These are phyloP conservation scores for Fusarium phyllophilum DNA, from an alignment of 2,329 filamentous ascomycete species.

Conservation along the genomic window DNA sequence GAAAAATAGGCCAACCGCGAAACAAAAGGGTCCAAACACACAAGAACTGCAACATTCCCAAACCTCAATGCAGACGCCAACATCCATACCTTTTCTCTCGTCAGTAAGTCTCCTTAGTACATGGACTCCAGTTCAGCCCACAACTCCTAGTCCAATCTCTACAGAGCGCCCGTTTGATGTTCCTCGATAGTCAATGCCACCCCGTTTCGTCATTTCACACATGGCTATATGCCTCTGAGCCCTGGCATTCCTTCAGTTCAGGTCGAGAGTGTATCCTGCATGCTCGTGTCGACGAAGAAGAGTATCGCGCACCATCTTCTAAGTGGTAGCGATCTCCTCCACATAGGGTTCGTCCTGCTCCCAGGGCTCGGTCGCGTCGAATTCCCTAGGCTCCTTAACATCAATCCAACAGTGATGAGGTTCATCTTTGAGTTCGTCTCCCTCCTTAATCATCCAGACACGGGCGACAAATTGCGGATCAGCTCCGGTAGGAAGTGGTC, in stretches of 20 bases:
- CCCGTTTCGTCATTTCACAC: background rate
- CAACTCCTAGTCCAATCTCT: background rate
- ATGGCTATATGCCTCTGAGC: rapidly evolving
- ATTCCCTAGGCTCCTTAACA: background rate
- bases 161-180: background rate
- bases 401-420: background rate
- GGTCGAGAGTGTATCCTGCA: background rate
- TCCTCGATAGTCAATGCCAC: rapidly evolving
- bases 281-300: background rate
- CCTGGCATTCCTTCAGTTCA: background rate
- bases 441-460: background rate
- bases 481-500: background rate
- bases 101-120: rapidly evolving
- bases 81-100: rapidly evolving
- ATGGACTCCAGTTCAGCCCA: rapidly evolving
- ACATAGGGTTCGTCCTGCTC: background rate
- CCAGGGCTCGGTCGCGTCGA: background rate
- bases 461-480: background rate
- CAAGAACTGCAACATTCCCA: too few relatives aligned
- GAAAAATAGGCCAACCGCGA: rapidly evolving
- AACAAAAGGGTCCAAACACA: too few relatives aligned
- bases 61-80: background rate
- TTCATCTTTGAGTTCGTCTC: background rate
- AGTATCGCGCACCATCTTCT: background rate
- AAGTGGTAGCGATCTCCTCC: background rate